These are phyloP conservation scores for Melampsora larici-populina DNA, from an alignment of 1,284 basidiomycete species.

Conservation along the genomic window DNA sequence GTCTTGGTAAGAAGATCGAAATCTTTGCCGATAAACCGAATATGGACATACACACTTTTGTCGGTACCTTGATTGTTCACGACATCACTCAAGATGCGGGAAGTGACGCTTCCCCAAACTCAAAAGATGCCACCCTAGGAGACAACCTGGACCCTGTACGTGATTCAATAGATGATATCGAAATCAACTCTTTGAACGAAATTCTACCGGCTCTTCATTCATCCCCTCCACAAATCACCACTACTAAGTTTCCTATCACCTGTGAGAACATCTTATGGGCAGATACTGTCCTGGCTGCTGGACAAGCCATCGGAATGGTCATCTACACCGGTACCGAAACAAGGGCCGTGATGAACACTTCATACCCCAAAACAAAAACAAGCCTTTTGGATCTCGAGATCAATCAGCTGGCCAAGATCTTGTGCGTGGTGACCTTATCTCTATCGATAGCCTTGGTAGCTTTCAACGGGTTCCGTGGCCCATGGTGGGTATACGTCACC, in stretches of 20 bases:
- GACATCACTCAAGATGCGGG: slow-evolving; percentile 57
- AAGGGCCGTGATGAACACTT: slow-evolving; percentile 98
- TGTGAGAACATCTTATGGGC: slow-evolving; percentile 96
- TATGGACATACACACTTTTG: slow-evolving; percentile 94
- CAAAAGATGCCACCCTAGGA: slow-evolving; percentile 5
- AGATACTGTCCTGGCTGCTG: slow-evolving; percentile 94
- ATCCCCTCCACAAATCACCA: slow-evolving; percentile 42
- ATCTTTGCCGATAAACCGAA: slow-evolving; percentile 79
- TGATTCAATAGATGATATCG: slow-evolving; percentile 43
- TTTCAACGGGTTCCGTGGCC: slow-evolving; percentile 89
- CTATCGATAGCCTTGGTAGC: slow-evolving; percentile 88
- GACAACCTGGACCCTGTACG: slow-evolving; percentile 33
- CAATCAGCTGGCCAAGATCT: slow-evolving; percentile 93
- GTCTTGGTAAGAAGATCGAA: slow-evolving; percentile 44
- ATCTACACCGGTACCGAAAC: slow-evolving; percentile 94
- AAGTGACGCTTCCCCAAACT: slow-evolving; percentile 35
- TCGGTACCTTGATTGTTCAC: slow-evolving; percentile 84
- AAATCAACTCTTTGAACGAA: slow-evolving; percentile 31
- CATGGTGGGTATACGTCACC: slow-evolving; percentile 95
- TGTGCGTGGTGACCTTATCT: slow-evolving; percentile 88
- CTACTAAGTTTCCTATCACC: slow-evolving; percentile 67
- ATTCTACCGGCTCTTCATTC: background rate
- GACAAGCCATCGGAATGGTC: slow-evolving; percentile 85
- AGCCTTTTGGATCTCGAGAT: slow-evolving; percentile 91
- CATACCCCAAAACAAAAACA: slow-evolving; percentile 90